Evolutionary conservation across 768 basidiomycete genomes (phyloP), one percentile per base, ranked within the genome.

Genomic region (Suillus hirtellus): DNA sequence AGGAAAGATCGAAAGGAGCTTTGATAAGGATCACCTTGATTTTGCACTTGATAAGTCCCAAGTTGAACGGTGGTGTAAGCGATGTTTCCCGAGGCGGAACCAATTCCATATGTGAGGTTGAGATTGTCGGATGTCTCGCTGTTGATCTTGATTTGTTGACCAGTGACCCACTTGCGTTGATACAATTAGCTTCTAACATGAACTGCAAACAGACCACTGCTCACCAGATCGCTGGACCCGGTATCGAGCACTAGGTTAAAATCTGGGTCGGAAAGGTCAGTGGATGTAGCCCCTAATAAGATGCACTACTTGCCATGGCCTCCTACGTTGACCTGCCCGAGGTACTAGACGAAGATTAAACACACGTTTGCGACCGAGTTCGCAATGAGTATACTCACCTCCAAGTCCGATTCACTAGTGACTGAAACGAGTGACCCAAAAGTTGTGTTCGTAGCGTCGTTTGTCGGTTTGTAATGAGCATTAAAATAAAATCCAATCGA

Each of bases 31-130:
- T 53, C 52, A 53, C 52, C 52, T 58, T 75, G 75, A 46, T 67
- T 59, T 27, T 73, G 66, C 54, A 77, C 66, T 2, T 63, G 38
- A 59, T 78, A 75, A 21, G 68, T 71, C 2, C 78, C 81, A 12
- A 82, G 70, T 3, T 69, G 59, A 15, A 82, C 74, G 24, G 74
- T 62, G 1, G 73, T 76, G 46, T 76, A 80, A 1, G 66, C 72
- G 56, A 82, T 72, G 40, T 66, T 69, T 8, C 81, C 81, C 3
- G 62, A 66, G 0, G 77, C 78, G 17, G 70, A 70, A 17, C 81
- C 81, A n/a, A 75, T 67, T 21, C 79, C 80, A 64, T 79, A 82
- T 21, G 73, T 72, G 42, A 75, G 67, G 53, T 71, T 71, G 1
- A 74, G 66, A 35, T 68, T 64, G 12, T 75, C 68, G 52, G 72